phyloP scores from a whole-genome alignment of 164 flowering plant genomes.

The Pachysandra terminalis region DNA sequence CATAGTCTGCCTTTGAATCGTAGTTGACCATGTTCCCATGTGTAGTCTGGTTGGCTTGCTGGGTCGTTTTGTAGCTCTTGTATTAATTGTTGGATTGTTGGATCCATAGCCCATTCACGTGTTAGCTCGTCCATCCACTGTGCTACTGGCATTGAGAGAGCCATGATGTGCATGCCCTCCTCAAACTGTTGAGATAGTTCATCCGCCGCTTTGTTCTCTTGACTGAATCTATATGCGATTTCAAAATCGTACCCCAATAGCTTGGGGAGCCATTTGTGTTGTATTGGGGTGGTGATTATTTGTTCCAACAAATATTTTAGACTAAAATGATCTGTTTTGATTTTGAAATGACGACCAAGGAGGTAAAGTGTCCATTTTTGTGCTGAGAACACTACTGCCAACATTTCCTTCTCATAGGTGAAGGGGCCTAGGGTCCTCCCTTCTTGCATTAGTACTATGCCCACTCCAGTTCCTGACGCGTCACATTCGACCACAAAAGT shows the following conservation, averaged over 20 bases:
- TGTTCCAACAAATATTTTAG: neutral
- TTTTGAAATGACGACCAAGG: neutral
- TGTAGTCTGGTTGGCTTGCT: neutral
- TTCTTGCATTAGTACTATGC: neutral
- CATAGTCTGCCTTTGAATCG: conserved; percentile 2
- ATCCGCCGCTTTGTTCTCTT: conserved; percentile 9
- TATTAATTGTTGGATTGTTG: neutral
- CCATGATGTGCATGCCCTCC: neutral
- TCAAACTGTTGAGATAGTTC: neutral
- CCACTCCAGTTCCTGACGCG: neutral
- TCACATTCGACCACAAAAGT: neutral
- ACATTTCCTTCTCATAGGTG: neutral
- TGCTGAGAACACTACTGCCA: neutral
- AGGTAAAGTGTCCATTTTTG: neutral
- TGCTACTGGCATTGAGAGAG: neutral
- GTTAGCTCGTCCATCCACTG: neutral
- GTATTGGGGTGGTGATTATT: neutral
- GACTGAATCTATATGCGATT: neutral
- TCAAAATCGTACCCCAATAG: neutral
- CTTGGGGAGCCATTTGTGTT: neutral
- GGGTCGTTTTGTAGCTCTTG: neutral
- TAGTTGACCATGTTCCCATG: neutral
- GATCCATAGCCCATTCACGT: neutral
- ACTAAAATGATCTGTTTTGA: neutral
- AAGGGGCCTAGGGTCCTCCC: neutral